Base-by-base conservation (phyloP, 768 basidiomycete genomes). In the Tylopilus intermedius region DNA sequence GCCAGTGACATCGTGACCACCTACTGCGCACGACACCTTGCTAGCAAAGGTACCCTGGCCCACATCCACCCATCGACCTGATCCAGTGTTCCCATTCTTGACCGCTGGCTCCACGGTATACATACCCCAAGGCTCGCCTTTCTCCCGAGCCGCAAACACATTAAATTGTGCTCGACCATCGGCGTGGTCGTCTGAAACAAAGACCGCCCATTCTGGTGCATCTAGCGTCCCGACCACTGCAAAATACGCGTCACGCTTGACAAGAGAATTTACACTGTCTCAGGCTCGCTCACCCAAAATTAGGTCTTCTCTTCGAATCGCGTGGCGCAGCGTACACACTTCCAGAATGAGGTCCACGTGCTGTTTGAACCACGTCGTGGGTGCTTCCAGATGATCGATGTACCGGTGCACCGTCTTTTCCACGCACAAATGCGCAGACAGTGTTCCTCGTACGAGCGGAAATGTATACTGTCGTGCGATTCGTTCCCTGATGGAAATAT, bases 371-470 rank as follows among this genome's bases (percentile, higher is more conserved):
- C 90, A 93, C 53, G 71, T 77, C 60, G 80, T 84, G 0, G 88
- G 81, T 9, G 81, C 78, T 6, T 81, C 77, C 43, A 87, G 59
- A 38, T 76, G 74, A 50, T 83, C 78, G 55, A 90, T 74, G 58
- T 85, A 89, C 15, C 75, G 77, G 66, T 88, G 88, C 55, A 82
- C 72, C 27, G 83, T 85, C 39, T 81, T 75, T 62, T 91, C 90
- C 2, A 86, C 78, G 56, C 80, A 83, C 53, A 92, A 61, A 54
- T 81, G 76, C 1, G 90, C 86, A 30, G 76, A 67, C 57, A 83
- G 83, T 69, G 84, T 84, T 2, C 85, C 83, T 33, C 75, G 76
- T 9, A 80, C 74, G 48, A 91, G 67, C 2, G 82, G 79, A 58
- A 80, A 83, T 32, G 80, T 70, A 53, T 82, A 83, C 13, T 83